Conservation (phyloP, 768 basidiomycete species). For the Boletus subcaerulescens region DNA sequence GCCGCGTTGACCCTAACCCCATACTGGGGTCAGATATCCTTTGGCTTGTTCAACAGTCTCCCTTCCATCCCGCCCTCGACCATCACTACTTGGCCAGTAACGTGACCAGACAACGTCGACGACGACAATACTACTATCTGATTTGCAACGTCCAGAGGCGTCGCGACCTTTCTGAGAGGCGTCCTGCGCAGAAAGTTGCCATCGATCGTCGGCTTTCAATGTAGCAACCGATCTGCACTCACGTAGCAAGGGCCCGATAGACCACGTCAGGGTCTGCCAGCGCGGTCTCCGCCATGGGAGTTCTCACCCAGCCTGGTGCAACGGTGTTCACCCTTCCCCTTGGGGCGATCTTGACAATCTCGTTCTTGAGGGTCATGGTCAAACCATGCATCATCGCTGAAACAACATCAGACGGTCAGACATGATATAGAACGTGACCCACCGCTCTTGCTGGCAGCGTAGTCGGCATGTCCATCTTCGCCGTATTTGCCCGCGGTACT, state of each 20-base stretch:
- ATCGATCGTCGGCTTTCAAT: not conserved
- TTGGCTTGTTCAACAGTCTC: slow-evolving; percentile 42
- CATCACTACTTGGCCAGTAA: slow-evolving; percentile 69
- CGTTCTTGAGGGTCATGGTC: slow-evolving; percentile 68
- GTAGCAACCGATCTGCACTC: slow-evolving; percentile 17
- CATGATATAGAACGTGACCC: not conserved
- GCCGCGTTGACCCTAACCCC: slow-evolving; percentile 24
- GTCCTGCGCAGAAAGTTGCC: slow-evolving; percentile 39
- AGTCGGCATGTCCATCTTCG: slow-evolving; percentile 65
- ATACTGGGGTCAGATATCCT: slow-evolving; percentile 13
- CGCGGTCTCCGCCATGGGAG: slow-evolving; percentile 58
- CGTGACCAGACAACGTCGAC: slow-evolving; percentile 59
- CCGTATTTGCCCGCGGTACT: slow-evolving; percentile 73
- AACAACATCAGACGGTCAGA: not conserved
- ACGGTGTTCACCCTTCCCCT: slow-evolving; percentile 68
- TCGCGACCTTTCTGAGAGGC: slow-evolving; percentile 66
- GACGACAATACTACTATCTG: slow-evolving; percentile 66
- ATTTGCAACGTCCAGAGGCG: slow-evolving; percentile 59
- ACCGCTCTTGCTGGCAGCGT: slow-evolving; percentile 70
- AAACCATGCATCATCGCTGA: slow-evolving; percentile 73
- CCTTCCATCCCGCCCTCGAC: slow-evolving; percentile 82
- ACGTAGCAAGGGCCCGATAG: slow-evolving; percentile 69
- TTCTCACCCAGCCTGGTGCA: slow-evolving; percentile 66
- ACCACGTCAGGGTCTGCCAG: slow-evolving; percentile 53
- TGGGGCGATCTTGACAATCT: slow-evolving; percentile 75